Evolutionary conservation across 208 protist species (phyloP), one percentile per base, ranked within the genome.

Genomic region (Wallacemonas sp.): DNA sequence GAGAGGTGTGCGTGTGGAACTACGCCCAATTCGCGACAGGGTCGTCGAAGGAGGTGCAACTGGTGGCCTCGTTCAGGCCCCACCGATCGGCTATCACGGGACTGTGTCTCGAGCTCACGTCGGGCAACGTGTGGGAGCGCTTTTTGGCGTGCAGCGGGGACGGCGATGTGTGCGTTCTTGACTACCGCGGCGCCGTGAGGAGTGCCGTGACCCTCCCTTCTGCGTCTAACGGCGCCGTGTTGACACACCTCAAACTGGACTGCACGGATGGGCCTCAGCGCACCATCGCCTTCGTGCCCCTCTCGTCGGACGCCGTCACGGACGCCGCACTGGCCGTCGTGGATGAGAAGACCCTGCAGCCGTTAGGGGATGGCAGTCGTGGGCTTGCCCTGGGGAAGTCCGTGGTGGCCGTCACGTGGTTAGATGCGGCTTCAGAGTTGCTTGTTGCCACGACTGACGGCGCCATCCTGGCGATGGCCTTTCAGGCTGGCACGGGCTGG

Each of bases 21-120:
- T 95, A 93, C 70, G 62, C 62, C n/a, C 64, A 68, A n/a, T 95
- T 90, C 56, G 77, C 77, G 0, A 51, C 47, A 17, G 72, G 66
- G 1, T 22, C 62, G 14, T 60, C 68, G 55, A 68, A 60, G 14
- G 71, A 73, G 17, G 60, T 80, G 49, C 24, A 46, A n/a, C 5
- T 59, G 1, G 31, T 86, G 5, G 66, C 55, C 34, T 44, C 47
- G 22, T 76, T 76, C 49, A 64, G 39, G 1, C 75, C 79, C 12
- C 79, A 86, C 33, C 59, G 34, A 19, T 67, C 70, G n/a, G 71
- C 79, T 15, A 60, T 88, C 22, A 86, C 75, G 14, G 81, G 85
- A 0, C 36, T 91, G 19, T 68, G 84, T 46, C 59, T 91, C 17
- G 75, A 88, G 54, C 39, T 91, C n/a, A 41, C 60, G 3, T 45